Percentiles rank a stretch among this genome's conserved stretches.
Conservation (phyloP, 805 yeast genomes). For the Teunomyces funiuensis region DNA sequence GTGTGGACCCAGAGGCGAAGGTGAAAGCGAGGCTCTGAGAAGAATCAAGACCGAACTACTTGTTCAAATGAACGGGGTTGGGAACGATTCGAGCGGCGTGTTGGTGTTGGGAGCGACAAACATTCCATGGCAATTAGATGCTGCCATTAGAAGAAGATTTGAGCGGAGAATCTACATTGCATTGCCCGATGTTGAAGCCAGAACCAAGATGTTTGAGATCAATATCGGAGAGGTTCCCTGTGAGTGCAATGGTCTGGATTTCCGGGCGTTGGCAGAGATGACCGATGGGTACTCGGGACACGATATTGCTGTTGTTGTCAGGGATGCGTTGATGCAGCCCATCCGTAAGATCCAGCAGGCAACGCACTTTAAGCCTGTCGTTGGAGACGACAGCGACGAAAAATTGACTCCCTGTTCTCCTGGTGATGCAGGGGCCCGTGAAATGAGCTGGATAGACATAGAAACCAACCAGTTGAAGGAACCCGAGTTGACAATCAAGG, state of each 20-base stretch:
- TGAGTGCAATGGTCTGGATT: slow-evolving; percentile 69
- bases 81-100: slow-evolving; percentile 90
- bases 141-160: slow-evolving; percentile 95
- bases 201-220: slow-evolving; percentile 90
- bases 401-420: slow-evolving; percentile 93
- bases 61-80: slow-evolving; percentile 99
- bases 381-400: slow-evolving; percentile 38
- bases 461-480: slow-evolving; percentile 86
- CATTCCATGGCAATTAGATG: slow-evolving; percentile 98
- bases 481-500: slow-evolving; percentile 87
- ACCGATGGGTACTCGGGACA: slow-evolving; percentile 98
- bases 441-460: slow-evolving; percentile 91
- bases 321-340: slow-evolving; percentile 98
- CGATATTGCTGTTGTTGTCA: slow-evolving; percentile 93
- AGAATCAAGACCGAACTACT: slow-evolving; percentile 93
- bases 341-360: slow-evolving; percentile 93
- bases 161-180: slow-evolving; percentile 94
- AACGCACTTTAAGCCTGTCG: slow-evolving; percentile 80
- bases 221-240: slow-evolving; percentile 92
- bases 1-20: slow-evolving; percentile 98
- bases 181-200: slow-evolving; percentile 89
- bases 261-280: slow-evolving; percentile 78
- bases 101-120: slow-evolving; percentile 96
- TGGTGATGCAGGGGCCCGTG: slow-evolving; percentile 83
- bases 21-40: slow-evolving; percentile 94